Evolutionary conservation across 331 rosid species (phyloP).

Genomic region (Acacia concinna): DNA sequence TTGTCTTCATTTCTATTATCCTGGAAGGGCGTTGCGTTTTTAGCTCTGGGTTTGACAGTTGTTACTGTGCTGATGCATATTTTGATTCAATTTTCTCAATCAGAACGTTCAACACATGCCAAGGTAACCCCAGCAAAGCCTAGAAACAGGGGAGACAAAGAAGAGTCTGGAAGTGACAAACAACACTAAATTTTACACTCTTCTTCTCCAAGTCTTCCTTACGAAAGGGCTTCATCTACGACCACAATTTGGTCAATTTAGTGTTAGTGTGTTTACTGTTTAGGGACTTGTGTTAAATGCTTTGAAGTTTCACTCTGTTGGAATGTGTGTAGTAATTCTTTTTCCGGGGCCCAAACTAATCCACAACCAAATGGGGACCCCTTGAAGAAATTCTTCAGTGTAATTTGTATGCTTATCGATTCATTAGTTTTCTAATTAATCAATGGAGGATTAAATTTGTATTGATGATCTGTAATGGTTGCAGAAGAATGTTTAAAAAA

Average conservation of each 20-base stretch:
- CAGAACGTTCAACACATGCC: constrained; percentile 69
- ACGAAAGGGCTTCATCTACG: constrained; percentile 1
- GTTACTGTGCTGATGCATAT: constrained; percentile 75
- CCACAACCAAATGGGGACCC: neutral
- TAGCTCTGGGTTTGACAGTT: constrained; percentile 44
- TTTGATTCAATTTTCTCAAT: constrained; percentile 70
- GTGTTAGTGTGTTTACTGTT: constrained; percentile 6
- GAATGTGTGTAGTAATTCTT: constrained; percentile 11
- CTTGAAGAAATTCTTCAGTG: constrained; percentile 5
- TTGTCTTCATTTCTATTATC: constrained; percentile 66
- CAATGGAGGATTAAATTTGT: constrained; percentile 15
- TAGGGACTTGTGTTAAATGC: constrained; percentile 20
- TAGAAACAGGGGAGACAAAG: constrained; percentile 28
- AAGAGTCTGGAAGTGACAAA: constrained; percentile 32
- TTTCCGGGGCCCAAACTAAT: neutral
- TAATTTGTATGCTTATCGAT: constrained; percentile 11
- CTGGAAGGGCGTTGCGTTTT: constrained; percentile 72
- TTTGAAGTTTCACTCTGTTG: constrained; percentile 21
- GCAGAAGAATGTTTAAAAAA: neutral
- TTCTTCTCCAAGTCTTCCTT: constrained; percentile 13
- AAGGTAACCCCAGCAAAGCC: constrained; percentile 54
- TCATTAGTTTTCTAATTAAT: constrained; percentile 24
- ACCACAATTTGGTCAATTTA: constrained; percentile 26
- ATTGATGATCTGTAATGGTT: constrained; percentile 14
- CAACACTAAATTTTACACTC: constrained; percentile 38